These are phyloP conservation scores for Spatholobus suberectus DNA, from an alignment of 306 rosid genomes.

Conservation along the genomic window DNA sequence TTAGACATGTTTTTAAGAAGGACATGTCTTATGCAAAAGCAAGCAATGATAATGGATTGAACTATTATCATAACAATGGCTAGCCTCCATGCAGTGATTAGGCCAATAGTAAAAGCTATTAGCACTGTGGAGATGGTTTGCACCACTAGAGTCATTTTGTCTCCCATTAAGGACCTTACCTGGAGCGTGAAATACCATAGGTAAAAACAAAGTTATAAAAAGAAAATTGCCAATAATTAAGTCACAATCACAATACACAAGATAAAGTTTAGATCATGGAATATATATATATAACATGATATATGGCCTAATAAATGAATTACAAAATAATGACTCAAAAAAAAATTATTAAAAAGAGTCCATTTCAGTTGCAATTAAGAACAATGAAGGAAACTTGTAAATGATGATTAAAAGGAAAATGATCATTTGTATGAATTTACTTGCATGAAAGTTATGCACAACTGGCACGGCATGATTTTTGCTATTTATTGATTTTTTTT, in stretches of 20 bases:
- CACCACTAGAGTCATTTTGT: constrained; percentile 64
- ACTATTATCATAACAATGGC: constrained; percentile 75
- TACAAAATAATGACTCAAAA: neutral
- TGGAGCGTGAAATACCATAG: neutral
- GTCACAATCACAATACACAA: neutral
- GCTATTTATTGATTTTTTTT: too few relatives aligned
- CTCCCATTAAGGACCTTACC: constrained; percentile 90
- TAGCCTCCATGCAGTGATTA: constrained; percentile 78
- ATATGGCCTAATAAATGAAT: too few relatives aligned
- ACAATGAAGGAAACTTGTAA: neutral
- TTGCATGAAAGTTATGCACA: too few relatives aligned
- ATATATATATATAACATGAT: neutral
- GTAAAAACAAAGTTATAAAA: neutral
- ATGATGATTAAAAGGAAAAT: too few relatives aligned
- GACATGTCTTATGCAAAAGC: constrained; percentile 76
- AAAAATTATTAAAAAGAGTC: neutral
- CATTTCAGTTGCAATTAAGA: neutral
- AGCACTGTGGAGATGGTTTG: constrained; percentile 77
- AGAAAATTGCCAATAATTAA: neutral
- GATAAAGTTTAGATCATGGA: neutral
- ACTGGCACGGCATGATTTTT: too few relatives aligned
- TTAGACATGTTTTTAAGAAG: constrained; percentile 62
- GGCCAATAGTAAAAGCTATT: constrained; percentile 76
- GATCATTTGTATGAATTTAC: too few relatives aligned
- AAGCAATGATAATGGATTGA: constrained; percentile 66